Percentiles rank a stretch among this genome's conserved stretches.
phyloP scores from a whole-genome alignment of 1,284 basidiomycete species.

The Pterulicium gracile region DNA sequence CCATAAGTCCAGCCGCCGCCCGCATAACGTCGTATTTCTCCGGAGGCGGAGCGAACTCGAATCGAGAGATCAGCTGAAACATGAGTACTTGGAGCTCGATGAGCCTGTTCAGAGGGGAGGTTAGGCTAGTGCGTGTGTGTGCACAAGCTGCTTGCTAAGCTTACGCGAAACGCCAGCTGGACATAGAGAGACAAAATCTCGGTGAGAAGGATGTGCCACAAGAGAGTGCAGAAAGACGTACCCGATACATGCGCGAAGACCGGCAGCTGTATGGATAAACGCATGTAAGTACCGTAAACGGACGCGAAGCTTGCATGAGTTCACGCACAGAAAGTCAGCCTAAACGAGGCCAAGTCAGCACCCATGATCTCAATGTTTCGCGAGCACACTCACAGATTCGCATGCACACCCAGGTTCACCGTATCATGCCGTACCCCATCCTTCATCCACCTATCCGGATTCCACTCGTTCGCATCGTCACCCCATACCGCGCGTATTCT shows the following conservation, averaged over 20 bases:
- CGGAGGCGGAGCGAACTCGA: not conserved
- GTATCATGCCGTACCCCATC: not conserved
- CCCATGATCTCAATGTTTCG: too few species aligned
- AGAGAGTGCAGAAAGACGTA: too few species aligned
- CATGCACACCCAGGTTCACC: slow-evolving; percentile 10
- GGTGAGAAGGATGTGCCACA: not conserved
- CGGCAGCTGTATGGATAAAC: not conserved
- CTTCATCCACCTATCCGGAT: slow-evolving; percentile 11
- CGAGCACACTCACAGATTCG: slow-evolving; percentile 12
- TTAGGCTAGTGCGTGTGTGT: not conserved
- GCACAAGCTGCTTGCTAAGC: not conserved
- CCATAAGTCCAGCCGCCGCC: not conserved
- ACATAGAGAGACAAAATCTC: not conserved
- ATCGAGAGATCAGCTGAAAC: not conserved
- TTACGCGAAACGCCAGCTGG: not conserved
- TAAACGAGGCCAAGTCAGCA: not conserved
- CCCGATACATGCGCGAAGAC: not conserved
- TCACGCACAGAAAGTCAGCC: not conserved
- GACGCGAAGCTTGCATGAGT: too few species aligned
- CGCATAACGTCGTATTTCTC: not conserved
- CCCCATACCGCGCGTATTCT: slow-evolving; percentile 10
- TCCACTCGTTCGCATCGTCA: slow-evolving; percentile 10
- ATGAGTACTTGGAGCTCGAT: not conserved
- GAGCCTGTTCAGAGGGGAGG: not conserved
- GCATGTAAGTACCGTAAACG: too few species aligned